Base-by-base conservation (phyloP, 148 eudicot genomes). In the Pouteria glomerata region DNA sequence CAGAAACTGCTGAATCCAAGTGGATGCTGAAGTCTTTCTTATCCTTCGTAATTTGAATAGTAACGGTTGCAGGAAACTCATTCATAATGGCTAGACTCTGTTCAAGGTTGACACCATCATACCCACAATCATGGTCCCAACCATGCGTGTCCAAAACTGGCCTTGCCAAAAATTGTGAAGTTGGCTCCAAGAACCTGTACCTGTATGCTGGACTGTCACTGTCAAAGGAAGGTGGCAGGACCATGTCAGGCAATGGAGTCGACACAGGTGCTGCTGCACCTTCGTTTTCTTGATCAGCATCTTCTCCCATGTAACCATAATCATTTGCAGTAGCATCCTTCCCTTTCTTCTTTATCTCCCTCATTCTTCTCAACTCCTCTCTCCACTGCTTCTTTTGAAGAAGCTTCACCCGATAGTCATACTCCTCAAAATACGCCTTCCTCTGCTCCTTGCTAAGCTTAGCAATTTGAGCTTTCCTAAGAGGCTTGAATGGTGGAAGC, bases 91-190 rank as follows among this genome's bases (percentile, higher is more conserved):
- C 96, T 13, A 87, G 78, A 62, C 78, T 88, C 50, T 90, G 90
- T 80, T 95, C 99, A 8, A 95, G 66, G 66, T 90, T 92, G 74
- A 95, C 99, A 51, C 99, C 99, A 57, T 95, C 99, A 33, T 90
- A 95, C n/a, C 99, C 99, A 74, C 97, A 95, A 72, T 95, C 99
- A 72, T 95, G 99, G 82, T 95, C 99, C 99, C 99, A 95, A 11
- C 99, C 96, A 82, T 92, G 96, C 47, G 85, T 86, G 77, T 95
- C 99, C 70, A 95, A 69, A 58, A 95, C 97, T 4, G 99, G 99
- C 76, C 97, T 73, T 7, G 92, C 94, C 78, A 92, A 77, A 74
- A 92, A 90, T 78, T 92, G 97, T 0, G 97, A 92, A 33, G 92
- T 87, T 27, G 99, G 94, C 83, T 95, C 99, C 81, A 95, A 74